A percentile compares a stretch with the other conserved stretches of the same genome.
Conservation (phyloP, 73 alveolate genomes). For the Paramecium sonneborni region DNA sequence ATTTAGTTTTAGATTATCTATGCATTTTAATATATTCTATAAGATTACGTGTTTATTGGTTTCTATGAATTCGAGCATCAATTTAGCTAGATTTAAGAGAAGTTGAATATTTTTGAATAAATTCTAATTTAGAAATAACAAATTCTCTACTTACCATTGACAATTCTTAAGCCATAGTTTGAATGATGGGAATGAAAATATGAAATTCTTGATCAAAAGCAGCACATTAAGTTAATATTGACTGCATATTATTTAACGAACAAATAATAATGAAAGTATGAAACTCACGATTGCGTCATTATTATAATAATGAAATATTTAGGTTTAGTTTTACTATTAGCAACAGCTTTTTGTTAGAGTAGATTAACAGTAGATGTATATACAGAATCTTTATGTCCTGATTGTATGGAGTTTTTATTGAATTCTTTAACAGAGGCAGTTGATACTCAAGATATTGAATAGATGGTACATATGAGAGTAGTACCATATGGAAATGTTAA, state of each 20-base stretch:
- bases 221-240: not conserved
- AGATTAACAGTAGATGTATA: slow-evolving; percentile 61
- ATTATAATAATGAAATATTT: not conserved
- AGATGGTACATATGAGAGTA: slow-evolving; percentile 53
- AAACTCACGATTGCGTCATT: slow-evolving; percentile 2
- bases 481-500: slow-evolving; percentile 67
- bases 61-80: slow-evolving; percentile 46
- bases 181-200: not conserved
- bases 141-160: slow-evolving; percentile 17
- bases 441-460: slow-evolving; percentile 26
- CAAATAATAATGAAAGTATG: slow-evolving; percentile 5
- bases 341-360: not conserved
- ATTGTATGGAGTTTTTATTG: slow-evolving; percentile 39
- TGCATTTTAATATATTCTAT: slow-evolving; percentile 52
- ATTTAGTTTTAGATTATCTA: slow-evolving; percentile 34
- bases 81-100: slow-evolving; percentile 1
- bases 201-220: not conserved
- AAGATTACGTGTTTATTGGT: not conserved
- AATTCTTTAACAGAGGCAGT: slow-evolving; percentile 49
- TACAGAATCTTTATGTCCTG: slow-evolving; percentile 66
- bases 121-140: slow-evolving; percentile 10
- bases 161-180: not conserved
- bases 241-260: slow-evolving; percentile 33
- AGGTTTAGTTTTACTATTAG: not conserved
- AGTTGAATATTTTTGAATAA: not conserved